These are phyloP conservation scores for Trametes cinnabarina DNA, from an alignment of 768 basidiomycete genomes.

Conservation along the genomic window DNA sequence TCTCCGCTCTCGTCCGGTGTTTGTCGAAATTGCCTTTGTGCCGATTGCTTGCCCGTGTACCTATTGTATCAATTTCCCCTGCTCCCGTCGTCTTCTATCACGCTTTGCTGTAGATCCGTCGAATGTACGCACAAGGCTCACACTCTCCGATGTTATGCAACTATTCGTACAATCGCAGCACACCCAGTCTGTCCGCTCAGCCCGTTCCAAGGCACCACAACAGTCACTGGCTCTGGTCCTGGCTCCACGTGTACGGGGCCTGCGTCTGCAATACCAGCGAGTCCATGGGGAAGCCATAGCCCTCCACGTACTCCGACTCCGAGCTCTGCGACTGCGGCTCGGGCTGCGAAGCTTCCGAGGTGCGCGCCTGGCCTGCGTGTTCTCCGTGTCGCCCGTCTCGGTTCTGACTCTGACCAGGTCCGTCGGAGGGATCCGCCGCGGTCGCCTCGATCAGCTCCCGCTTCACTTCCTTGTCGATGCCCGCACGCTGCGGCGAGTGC, in stretches of 20 bases:
- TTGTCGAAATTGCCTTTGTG: no score
- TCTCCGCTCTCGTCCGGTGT: no score
- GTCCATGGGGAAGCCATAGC: constrained; percentile 11
- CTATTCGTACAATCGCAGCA: not conserved
- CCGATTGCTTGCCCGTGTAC: no score
- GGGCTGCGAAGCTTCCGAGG: no score
- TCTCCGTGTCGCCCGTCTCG: not conserved
- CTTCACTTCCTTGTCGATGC: constrained; percentile 3
- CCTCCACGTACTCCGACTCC: constrained; percentile 5
- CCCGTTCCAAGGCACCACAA: not conserved
- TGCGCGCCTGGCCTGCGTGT: not conserved
- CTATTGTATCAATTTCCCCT: no score
- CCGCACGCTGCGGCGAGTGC: not conserved
- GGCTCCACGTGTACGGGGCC: constrained; percentile 8
- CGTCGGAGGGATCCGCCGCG: not conserved
- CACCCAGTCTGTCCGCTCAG: no score
- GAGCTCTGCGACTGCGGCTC: not conserved
- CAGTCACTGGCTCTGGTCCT: constrained; percentile 4
- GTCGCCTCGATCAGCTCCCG: constrained; percentile 1
- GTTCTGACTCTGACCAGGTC: constrained; percentile 1
- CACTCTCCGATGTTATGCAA: no score
- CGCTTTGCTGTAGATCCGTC: not conserved
- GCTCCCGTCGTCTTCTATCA: not conserved
- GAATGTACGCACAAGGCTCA: no score
- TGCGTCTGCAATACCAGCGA: constrained; percentile 15